Conservation (phyloP, 1,284 basidiomycete species). For the Xerocomus amazonicus region DNA sequence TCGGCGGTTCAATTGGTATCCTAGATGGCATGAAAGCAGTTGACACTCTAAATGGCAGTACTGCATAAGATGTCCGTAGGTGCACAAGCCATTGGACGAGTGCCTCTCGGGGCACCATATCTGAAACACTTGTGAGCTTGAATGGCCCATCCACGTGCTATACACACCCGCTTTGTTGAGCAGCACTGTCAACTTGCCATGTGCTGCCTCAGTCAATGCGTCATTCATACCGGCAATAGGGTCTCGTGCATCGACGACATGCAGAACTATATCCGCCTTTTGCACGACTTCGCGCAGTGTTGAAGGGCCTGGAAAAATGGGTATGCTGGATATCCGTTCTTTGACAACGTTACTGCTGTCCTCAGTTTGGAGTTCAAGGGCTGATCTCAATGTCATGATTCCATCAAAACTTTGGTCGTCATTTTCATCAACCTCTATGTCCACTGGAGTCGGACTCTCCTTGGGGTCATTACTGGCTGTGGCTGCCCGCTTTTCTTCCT, state of each 20-base stretch:
- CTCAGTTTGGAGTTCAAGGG: conserved; percentile 2
- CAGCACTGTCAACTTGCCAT: conserved; percentile 61
- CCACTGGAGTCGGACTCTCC: conserved; percentile 32
- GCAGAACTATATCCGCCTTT: conserved; percentile 78
- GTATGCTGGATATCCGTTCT: conserved; percentile 51
- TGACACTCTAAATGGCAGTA: conserved; percentile 79
- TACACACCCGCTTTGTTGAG: conserved; percentile 84
- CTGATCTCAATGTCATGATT: conserved; percentile 25
- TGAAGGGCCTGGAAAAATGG: conserved; percentile 67
- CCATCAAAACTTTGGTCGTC: conserved; percentile 36
- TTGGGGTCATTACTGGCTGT: conserved; percentile 34
- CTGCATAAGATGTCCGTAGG: conserved; percentile 67
- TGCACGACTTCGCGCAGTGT: conserved; percentile 74
- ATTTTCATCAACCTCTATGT: conserved; percentile 23
- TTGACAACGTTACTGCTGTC: conserved; percentile 25
- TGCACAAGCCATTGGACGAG: conserved; percentile 73
- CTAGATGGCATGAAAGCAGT: conserved; percentile 56
- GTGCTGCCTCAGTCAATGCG: conserved; percentile 30
- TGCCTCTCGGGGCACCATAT: conserved; percentile 81
- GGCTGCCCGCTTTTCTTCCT: conserved; percentile 55
- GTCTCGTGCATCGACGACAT: conserved; percentile 86
- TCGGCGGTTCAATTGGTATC: conserved; percentile 28
- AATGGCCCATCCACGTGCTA: conserved; percentile 4
- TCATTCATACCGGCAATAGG: conserved; percentile 43
- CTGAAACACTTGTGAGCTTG: conserved; percentile 39